A percentile compares a stretch with the other conserved stretches of the same genome.
These are phyloP conservation scores for Tetrapisispora nanseiensis DNA, from an alignment of 805 yeast species.

Conservation along the genomic window DNA sequence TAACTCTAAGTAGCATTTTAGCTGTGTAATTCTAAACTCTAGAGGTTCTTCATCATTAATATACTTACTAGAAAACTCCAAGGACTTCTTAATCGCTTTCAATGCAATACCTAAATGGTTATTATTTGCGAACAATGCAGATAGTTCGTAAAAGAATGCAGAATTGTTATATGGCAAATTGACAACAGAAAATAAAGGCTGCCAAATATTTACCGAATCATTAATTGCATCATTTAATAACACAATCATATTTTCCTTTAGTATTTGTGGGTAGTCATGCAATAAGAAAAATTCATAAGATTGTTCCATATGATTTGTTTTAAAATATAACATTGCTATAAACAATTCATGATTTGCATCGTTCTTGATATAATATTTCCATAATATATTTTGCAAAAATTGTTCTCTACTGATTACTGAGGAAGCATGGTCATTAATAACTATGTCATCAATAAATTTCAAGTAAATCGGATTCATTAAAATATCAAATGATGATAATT, in stretches of 20 bases:
- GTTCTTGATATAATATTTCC: constrained; percentile 15
- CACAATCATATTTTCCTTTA: constrained; percentile 13
- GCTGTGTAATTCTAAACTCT: constrained; percentile 14
- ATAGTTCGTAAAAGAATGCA: constrained; percentile 19
- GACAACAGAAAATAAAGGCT: constrained; percentile 15
- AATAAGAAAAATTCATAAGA: constrained; percentile 22
- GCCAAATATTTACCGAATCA: constrained; percentile 15
- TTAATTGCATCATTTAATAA: constrained; percentile 10
- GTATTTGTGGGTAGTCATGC: constrained; percentile 17
- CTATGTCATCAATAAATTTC: constrained; percentile 13
- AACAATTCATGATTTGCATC: constrained; percentile 20
- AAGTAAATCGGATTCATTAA: constrained; percentile 14
- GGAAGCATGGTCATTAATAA: constrained; percentile 6
- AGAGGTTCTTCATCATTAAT: constrained; percentile 14
- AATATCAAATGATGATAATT: constrained; percentile 10
- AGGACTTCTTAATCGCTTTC: constrained; percentile 22
- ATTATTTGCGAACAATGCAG: constrained; percentile 18
- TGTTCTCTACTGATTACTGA: constrained; percentile 2
- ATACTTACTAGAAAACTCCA: constrained; percentile 14
- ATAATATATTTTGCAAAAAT: constrained; percentile 13
- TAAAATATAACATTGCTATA: constrained; percentile 19
- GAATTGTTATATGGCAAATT: constrained; percentile 11
- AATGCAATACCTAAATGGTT: constrained; percentile 16
- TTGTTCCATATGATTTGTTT: constrained; percentile 17
- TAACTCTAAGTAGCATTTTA: constrained; percentile 20